Base-by-base conservation (phyloP, 345 rosid genomes). In the Pugionium dolabratum region DNA sequence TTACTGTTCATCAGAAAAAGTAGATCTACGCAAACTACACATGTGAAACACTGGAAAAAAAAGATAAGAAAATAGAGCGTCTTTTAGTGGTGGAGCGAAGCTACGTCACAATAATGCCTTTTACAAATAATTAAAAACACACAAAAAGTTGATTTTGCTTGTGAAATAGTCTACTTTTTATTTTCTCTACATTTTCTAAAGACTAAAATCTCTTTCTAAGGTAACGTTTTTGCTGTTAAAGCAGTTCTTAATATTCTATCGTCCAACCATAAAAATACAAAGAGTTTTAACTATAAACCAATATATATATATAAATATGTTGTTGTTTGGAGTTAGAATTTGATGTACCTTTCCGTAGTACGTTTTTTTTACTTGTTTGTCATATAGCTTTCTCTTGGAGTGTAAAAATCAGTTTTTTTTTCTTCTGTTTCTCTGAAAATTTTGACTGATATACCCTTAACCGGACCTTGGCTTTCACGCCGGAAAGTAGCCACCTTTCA, bases 261-360 rank as follows among this genome's bases (percentile, higher is more conserved):
- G 53, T 33, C 30, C 41, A 72, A 33, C 34, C 45, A 51, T 43
- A 50, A 64, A 50, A 49, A 44, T 59, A 44, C 43, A 53, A 53
- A 41, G 6, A 56, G 35, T 51, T 59, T 65, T 27, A 11, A 34
- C 49, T 31, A 32, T 64, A 27, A 49, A 72, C 31, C 47, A 7
- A 3, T 51, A n/a, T 33, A 4, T 46, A 47, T 34, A 25, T 26
- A 25, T 31, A 18, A 18, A 18, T 18, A 18, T 18, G 18, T 18
- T 18, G 18, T 18, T 18, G 18, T 71, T 42, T 49, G 35, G 28
- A 30, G 54, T 32, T 61, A 30, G 7, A 41, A 30, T 54, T 59
- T 55, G 59, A 63, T 56, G 78, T 75, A 75, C 78, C 69, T 68
- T 68, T 75, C 78, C 78, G 78, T 75, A 63, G 78, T 75, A 69